Conservation (phyloP, 1,284 basidiomycete genomes). For the Schizophyllum amplum region DNA sequence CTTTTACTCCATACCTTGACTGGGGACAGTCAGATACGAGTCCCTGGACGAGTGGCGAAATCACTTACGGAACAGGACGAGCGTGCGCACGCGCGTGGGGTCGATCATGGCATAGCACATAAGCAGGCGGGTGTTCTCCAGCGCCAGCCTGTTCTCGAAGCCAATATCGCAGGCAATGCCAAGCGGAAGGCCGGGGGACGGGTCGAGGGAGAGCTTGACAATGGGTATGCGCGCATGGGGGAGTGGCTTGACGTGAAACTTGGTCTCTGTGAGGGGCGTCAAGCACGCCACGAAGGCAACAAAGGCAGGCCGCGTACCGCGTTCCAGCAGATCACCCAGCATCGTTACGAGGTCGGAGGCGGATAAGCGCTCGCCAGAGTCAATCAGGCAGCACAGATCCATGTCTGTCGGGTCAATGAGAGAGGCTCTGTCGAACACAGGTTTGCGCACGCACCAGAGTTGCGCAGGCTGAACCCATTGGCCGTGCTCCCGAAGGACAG, state of each 20-base stretch:
- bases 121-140: slow-evolving; percentile 94
- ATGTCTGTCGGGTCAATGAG: slow-evolving; percentile 58
- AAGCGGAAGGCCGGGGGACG: slow-evolving; percentile 82
- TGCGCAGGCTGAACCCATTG: slow-evolving; percentile 89
- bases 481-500: slow-evolving; percentile 94
- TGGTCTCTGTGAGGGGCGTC: slow-evolving; percentile 62
- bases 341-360: slow-evolving; percentile 91
- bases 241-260: slow-evolving; percentile 94
- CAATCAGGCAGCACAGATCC: slow-evolving; percentile 96
- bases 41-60: slow-evolving; percentile 4
- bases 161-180: slow-evolving; percentile 98
- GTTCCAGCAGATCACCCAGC: slow-evolving; percentile 88
- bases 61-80: slow-evolving; percentile 89
- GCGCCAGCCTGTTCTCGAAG: slow-evolving; percentile 93
- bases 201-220: slow-evolving; percentile 91
- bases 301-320: slow-evolving; percentile 47
- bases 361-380: slow-evolving; percentile 67
- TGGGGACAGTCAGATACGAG: slow-evolving; percentile 22
- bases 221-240: slow-evolving; percentile 98
- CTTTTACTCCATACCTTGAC: slow-evolving; percentile 99
- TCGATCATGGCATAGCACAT: slow-evolving; percentile 98
- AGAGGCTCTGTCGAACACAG: slow-evolving; percentile 4
- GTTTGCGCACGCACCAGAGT: slow-evolving; percentile 64
- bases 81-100: slow-evolving; percentile 85
- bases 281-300: slow-evolving; percentile 5